These are phyloP conservation scores for Pulveroboletus ravenelii DNA, from an alignment of 768 basidiomycete genomes.

Conservation along the genomic window DNA sequence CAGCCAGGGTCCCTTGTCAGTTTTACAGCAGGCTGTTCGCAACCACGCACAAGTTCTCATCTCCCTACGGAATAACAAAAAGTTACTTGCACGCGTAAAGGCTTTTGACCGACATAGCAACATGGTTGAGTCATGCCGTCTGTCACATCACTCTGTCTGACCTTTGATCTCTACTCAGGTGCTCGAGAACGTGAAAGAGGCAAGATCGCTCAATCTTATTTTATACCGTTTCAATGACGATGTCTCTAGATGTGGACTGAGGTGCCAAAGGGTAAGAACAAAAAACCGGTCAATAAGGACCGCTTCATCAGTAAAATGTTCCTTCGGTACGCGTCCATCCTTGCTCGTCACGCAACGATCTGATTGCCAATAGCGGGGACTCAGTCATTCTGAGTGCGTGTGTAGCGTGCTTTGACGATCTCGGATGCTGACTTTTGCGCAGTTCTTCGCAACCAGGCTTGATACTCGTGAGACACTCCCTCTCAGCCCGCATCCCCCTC, in stretches of 20 bases:
- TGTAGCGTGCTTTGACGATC: conserved; percentile 4
- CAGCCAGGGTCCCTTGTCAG: conserved; percentile 94
- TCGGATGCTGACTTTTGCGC: conserved; percentile 33
- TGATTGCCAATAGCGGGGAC: conserved; percentile 63
- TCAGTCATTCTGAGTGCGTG: conserved; percentile 93
- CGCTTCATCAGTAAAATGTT: conserved; percentile 99
- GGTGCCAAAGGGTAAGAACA: conserved; percentile 94
- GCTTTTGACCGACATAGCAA: conserved; percentile 99
- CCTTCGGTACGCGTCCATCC: conserved; percentile 55
- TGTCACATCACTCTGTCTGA: conserved; percentile 7
- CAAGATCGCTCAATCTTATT: conserved; percentile 28
- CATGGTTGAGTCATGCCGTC: conserved; percentile 60
- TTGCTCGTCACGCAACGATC: conserved; percentile 3
- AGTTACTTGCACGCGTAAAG: conserved; percentile 91
- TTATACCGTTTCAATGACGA: conserved; percentile 24
- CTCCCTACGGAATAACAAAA: conserved; percentile 97
- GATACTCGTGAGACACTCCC: conserved; percentile 6
- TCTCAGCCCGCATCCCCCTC: background rate
- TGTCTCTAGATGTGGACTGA: conserved; percentile 94
- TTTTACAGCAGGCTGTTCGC: conserved; percentile 94
- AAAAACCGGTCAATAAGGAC: conserved; percentile 98
- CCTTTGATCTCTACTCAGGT: conserved; percentile 47
- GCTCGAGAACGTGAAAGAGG: conserved; percentile 98
- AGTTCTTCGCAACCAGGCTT: conserved; percentile 79
- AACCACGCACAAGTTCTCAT: conserved; percentile 98